Evolutionary conservation across 345 rosid genomes (phyloP).

Genomic region (Murraya koenigii): DNA sequence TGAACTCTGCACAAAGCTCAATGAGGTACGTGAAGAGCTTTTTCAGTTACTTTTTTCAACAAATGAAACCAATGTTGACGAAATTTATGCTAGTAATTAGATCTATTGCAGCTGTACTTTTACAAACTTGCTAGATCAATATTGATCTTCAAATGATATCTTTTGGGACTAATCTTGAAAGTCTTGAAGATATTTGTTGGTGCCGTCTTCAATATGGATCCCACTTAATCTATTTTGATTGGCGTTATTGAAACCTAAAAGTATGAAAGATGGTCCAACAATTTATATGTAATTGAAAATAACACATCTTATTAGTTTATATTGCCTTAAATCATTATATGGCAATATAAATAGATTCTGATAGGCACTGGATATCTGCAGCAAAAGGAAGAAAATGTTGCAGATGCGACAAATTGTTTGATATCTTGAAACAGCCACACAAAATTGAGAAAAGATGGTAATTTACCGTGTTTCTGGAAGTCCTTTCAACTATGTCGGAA

Average conservation of each 20-base stretch:
- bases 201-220: not conserved
- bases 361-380: not conserved
- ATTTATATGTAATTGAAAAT: not conserved
- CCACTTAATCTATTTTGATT: not conserved
- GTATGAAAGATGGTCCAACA: not conserved
- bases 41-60: not conserved
- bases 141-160: not conserved
- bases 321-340: not conserved
- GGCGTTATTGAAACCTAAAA: not conserved
- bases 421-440: not conserved
- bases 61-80: not conserved
- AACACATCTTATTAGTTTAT: not conserved
- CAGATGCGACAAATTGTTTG: not conserved
- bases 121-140: not conserved
- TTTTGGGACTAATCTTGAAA: not conserved
- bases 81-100: not conserved
- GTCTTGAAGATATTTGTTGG: not conserved
- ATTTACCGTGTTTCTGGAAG: not conserved
- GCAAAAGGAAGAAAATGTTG: not conserved
- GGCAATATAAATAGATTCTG: not conserved
- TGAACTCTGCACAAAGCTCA: slow-evolving; percentile 65
- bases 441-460: not conserved
- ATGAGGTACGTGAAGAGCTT: slow-evolving; percentile 45
- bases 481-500: not conserved
- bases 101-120: not conserved